These are phyloP conservation scores for Sorghum bicolor DNA, from an alignment of 176 grass and related monocot genomes.

Conservation along the genomic window Sorghum_bicolor_NCBIv3 NC_012874.2:2626501-2627000, in stretches of 20 bases:
- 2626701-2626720: no score
- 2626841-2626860: no score
- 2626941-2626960: no score
- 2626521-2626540: not conserved
- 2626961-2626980: no score
- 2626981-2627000: no score
- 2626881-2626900: no score
- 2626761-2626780: slow-evolving; percentile 17
- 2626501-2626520: not conserved
- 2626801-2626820: not conserved
- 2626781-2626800: slow-evolving; percentile 57
- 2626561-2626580: not conserved
- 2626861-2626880: no score
- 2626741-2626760: not conserved
- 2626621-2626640: not conserved
- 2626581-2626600: not conserved
- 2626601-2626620: not conserved
- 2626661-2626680: no score
- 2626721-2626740: not conserved
- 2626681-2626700: no score
- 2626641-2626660: no score
- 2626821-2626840: slow-evolving; percentile 36
- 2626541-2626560: not conserved
- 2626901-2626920: no score
- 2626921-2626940: no score